phyloP scores from a whole-genome alignment of 2,329 filamentous ascomycete species.

The Phaeosphaeriaceae sp. region DNA sequence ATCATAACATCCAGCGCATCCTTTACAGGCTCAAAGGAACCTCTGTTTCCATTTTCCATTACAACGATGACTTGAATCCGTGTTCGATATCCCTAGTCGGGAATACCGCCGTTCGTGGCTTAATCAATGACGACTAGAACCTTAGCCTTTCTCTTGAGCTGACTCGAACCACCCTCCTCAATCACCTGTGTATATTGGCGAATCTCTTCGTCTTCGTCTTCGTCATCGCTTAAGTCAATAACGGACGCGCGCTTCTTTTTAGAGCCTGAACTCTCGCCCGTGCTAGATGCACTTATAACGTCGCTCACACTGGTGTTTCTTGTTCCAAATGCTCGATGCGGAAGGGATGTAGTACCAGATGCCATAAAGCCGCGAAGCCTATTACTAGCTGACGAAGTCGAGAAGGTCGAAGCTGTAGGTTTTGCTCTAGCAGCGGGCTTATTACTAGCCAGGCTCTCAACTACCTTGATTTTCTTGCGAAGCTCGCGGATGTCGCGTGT shows the following conservation, averaged over 20 bases:
- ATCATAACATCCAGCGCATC: too few species aligned
- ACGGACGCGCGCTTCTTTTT: constrained; percentile 19
- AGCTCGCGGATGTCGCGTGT: constrained; percentile 55
- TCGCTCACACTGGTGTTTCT: neutral
- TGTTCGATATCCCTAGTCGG: too few species aligned
- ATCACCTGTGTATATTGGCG: constrained; percentile 15
- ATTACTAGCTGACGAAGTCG: neutral
- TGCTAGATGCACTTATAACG: neutral
- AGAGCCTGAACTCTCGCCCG: neutral
- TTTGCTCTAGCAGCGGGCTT: neutral
- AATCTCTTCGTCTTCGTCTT: constrained; percentile 26
- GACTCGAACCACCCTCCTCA: neutral
- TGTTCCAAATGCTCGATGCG: constrained; percentile 3
- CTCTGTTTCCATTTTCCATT: neutral
- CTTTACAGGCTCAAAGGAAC: too few species aligned
- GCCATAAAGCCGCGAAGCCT: constrained; percentile 29
- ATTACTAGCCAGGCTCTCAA: constrained; percentile 48
- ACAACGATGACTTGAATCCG: neutral
- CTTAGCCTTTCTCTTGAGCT: constrained; percentile 19
- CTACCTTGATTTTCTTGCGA: constrained; percentile 53
- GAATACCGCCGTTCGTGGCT: neutral
- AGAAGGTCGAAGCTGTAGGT: neutral
- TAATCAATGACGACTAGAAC: constrained; percentile 26
- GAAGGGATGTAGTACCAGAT: constrained; percentile 7
- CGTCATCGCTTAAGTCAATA: constrained; percentile 18